phyloP scores from a whole-genome alignment of 192 early-diverging fungal species.

The Helicostylum pulchrum region DNA sequence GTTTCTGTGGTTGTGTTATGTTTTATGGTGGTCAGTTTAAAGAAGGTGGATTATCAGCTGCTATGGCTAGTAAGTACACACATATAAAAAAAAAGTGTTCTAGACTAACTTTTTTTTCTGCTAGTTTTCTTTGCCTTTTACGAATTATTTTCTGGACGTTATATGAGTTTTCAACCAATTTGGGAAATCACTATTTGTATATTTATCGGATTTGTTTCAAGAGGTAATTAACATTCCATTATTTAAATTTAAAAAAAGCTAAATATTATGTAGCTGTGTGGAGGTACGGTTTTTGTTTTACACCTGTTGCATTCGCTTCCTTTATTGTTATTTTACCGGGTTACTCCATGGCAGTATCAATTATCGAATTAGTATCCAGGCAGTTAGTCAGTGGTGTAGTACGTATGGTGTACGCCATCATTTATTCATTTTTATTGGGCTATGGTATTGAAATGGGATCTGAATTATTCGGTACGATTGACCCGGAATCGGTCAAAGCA shows the following conservation, averaged over 20 bases:
- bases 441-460: conserved; percentile 67
- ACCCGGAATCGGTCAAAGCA: neutral
- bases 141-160: conserved; percentile 51
- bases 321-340: conserved; percentile 72
- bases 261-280: conserved; percentile 20
- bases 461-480: conserved; percentile 21
- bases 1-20: conserved; percentile 61
- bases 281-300: conserved; percentile 61
- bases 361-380: conserved; percentile 86
- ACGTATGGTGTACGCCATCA: conserved; percentile 77
- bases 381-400: conserved; percentile 90
- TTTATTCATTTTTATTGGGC: conserved; percentile 74
- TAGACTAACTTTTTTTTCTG: conserved; percentile 11
- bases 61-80: conserved; percentile 36
- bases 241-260: too few species aligned
- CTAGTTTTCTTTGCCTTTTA: conserved; percentile 43
- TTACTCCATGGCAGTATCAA: conserved; percentile 74
- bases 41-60: conserved; percentile 58
- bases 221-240: conserved; percentile 1
- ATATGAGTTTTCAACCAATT: conserved; percentile 45
- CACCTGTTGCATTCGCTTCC: conserved; percentile 57
- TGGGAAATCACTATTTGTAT: conserved; percentile 48
- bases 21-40: conserved; percentile 68
- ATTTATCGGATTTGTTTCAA: conserved; percentile 44
- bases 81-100: too few species aligned